Conservation (phyloP, 1,284 basidiomycete genomes). For the Fomitopsis betulina region DNA sequence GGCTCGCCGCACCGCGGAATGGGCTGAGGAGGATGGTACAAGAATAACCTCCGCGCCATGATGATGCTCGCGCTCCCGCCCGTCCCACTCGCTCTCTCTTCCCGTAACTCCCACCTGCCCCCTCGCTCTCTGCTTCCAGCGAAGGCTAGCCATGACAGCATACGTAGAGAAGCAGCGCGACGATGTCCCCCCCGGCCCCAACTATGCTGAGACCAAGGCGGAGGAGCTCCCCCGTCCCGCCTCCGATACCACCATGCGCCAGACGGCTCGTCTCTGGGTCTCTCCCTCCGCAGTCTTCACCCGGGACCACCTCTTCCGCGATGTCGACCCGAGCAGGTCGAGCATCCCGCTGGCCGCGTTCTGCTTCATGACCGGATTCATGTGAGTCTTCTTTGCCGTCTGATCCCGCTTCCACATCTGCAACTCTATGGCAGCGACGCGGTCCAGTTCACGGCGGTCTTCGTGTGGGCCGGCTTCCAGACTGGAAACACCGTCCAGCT, state of each 20-base stretch:
- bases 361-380: constrained; percentile 86
- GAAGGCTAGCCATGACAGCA: background rate
- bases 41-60: constrained; percentile 8
- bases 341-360: constrained; percentile 64
- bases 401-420: constrained; percentile 1
- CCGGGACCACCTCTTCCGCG: constrained; percentile 32
- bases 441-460: constrained; percentile 76
- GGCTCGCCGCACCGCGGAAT: constrained; percentile 16
- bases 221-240: constrained; percentile 18
- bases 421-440: constrained; percentile 44
- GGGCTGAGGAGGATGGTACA: constrained; percentile 10
- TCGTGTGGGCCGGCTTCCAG: constrained; percentile 87
- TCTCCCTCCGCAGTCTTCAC: constrained; percentile 22
- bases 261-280: constrained; percentile 22
- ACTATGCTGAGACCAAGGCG: constrained; percentile 18
- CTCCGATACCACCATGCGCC: constrained; percentile 12
- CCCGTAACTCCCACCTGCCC: background rate
- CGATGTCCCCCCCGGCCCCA: constrained; percentile 10
- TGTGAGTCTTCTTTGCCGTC: constrained; percentile 40
- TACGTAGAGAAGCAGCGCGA: background rate
- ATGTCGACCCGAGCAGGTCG: constrained; percentile 59
- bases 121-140: constrained; percentile 3
- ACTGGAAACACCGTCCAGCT: constrained; percentile 73
- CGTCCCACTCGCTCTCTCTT: constrained; percentile 1
- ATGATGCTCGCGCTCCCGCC: constrained; percentile 1